phyloP scores from a whole-genome alignment of 805 yeast species.

The Naumovozyma castellii region DNA sequence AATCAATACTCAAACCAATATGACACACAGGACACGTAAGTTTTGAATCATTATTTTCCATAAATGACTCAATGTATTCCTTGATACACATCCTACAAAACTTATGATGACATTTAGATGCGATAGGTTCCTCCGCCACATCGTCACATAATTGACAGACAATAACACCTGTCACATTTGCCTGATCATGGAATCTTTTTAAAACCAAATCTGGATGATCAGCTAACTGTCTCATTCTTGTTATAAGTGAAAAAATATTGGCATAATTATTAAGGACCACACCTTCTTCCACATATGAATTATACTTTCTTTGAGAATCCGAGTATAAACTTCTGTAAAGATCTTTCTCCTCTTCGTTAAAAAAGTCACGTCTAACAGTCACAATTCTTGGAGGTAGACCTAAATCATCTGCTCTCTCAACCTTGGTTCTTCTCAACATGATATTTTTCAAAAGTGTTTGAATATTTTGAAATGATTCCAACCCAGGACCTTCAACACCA shows the following conservation, averaged over 20 bases:
- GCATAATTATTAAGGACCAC: constrained; percentile 95
- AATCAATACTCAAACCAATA: constrained; percentile 81
- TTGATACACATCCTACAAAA: constrained; percentile 88
- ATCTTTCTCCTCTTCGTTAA: constrained; percentile 93
- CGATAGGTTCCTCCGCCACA: constrained; percentile 96
- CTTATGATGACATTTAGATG: constrained; percentile 85
- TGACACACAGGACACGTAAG: constrained; percentile 95
- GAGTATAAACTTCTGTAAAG: constrained; percentile 79
- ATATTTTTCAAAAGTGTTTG: constrained; percentile 65
- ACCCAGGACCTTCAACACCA: constrained; percentile 77
- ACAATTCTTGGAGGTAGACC: constrained; percentile 96
- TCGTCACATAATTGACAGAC: constrained; percentile 94
- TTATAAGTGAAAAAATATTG: constrained; percentile 88
- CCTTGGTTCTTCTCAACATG: constrained; percentile 89
- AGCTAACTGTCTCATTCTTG: constrained; percentile 95
- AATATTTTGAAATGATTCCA: constrained; percentile 65
- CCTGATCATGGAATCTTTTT: constrained; percentile 45
- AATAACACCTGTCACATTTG: constrained; percentile 36
- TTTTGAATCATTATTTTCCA: constrained; percentile 44
- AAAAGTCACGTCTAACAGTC: constrained; percentile 74
- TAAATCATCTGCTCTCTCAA: constrained; percentile 93
- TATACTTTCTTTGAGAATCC: constrained; percentile 78
- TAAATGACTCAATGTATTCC: constrained; percentile 77
- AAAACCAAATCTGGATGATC: constrained; percentile 96
- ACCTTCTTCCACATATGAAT: constrained; percentile 90